These are phyloP conservation scores for Lachnellula hyalina DNA, from an alignment of 2,329 filamentous ascomycete species.

Conservation along the genomic window DNA sequence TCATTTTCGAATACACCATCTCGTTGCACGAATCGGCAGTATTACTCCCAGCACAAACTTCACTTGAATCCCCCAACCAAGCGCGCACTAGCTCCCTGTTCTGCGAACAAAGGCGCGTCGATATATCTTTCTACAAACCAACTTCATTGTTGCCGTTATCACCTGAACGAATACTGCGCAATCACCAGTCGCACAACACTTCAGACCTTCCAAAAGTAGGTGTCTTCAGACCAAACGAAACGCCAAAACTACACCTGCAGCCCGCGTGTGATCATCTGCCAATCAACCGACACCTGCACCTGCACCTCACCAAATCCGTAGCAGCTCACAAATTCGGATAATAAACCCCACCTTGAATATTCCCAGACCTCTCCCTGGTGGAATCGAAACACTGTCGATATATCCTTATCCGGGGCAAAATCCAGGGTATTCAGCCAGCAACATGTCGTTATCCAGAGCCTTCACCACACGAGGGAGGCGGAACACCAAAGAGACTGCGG, in stretches of 20 bases:
- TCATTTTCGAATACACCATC: not conserved
- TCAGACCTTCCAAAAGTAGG: slow-evolving; percentile 2
- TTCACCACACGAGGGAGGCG: slow-evolving; percentile 60
- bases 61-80: not conserved
- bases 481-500: slow-evolving; percentile 43
- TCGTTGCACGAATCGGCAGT: not conserved
- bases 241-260: slow-evolving; percentile 12
- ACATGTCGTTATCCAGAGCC: slow-evolving; percentile 59
- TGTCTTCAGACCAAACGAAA: slow-evolving; percentile 3
- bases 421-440: slow-evolving; percentile 17
- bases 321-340: slow-evolving; percentile 11
- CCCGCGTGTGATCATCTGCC: slow-evolving; percentile 12
- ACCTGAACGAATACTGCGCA: slow-evolving; percentile 1
- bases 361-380: slow-evolving; percentile 9
- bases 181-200: not conserved
- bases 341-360: slow-evolving; percentile 19
- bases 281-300: slow-evolving; percentile 6
- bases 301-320: slow-evolving; percentile 15
- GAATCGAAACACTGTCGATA: slow-evolving; percentile 1
- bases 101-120: slow-evolving; percentile 1
- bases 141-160: slow-evolving; percentile 1
- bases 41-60: slow-evolving; percentile 4
- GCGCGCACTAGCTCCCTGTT: not conserved
- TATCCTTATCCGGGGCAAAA: slow-evolving; percentile 8
- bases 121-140: not conserved